Evolutionary conservation across 768 basidiomycete genomes (phyloP).

Genomic region (Psilocybe cubensis): DNA sequence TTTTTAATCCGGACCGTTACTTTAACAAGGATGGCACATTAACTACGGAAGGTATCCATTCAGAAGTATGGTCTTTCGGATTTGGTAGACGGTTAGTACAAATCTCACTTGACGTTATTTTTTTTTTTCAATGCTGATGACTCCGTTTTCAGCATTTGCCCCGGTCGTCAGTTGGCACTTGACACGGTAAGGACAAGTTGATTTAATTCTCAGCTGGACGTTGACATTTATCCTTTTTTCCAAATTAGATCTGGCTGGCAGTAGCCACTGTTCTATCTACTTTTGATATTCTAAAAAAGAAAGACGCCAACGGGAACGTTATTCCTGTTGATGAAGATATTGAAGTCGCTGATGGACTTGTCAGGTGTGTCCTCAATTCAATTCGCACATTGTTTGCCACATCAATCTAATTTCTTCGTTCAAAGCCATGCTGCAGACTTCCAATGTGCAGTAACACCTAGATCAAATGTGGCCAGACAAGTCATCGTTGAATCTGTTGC

Average conservation of each 20-base stretch:
- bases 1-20: conserved; percentile 31
- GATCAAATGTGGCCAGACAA: background rate
- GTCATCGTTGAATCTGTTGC: background rate
- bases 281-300: conserved; percentile 31
- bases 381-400: too few species aligned
- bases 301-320: conserved; percentile 26
- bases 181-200: background rate
- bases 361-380: background rate
- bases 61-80: conserved; percentile 17
- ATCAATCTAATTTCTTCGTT: background rate
- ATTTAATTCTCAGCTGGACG: background rate
- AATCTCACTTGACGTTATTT: background rate
- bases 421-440: conserved; percentile 2
- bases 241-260: conserved; percentile 12
- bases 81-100: conserved; percentile 24
- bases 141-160: conserved; percentile 5
- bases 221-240: background rate
- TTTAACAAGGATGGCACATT: conserved; percentile 15
- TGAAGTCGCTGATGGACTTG: conserved; percentile 16
- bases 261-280: conserved; percentile 28
- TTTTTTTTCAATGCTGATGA: background rate
- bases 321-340: conserved; percentile 22
- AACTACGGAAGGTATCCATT: conserved; percentile 4
- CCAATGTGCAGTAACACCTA: conserved; percentile 2
- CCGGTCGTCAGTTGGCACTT: conserved; percentile 10